Evolutionary conservation across 352 stramenopile species (phyloP), one percentile per base, ranked within the genome.

Genomic region (Saprolegnia parasitica): DNA sequence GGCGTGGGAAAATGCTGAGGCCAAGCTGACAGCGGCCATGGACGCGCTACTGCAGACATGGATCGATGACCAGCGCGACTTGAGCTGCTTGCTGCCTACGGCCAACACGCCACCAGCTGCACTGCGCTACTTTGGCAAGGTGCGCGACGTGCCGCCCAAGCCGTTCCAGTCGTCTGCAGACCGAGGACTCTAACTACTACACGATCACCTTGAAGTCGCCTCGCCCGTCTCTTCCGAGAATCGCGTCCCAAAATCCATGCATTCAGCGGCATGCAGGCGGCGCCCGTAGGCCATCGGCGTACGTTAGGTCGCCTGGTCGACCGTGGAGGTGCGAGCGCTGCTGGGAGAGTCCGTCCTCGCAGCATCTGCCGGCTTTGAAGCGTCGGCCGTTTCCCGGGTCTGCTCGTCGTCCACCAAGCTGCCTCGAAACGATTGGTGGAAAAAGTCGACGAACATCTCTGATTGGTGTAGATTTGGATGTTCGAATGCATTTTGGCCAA

Each of bases 101-200:
- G 62, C 75, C 52, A 92, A 94, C 66, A 81, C 81, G 4, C 81
- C 83, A 4, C 81, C 81, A 10, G 81, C 86, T 29, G 84, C 84
- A 10, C 70, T 90, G 18, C 77, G 78, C 18, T 92, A 85, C 74
- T 90, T 89, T 56, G 79, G 79, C 21, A 73, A 57, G 0, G 81
- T 54, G n/a, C 73, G 76, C 15, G 66, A 79, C 0, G 56, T 86
- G 5, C 73, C 76, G 0, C 67, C 85, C 23, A 81, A 78, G 4
- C 78, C 83, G 0, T 93, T 91, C 42, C 75, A 78, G 47, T 87
- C 79, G 42, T 74, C 72, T 32, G 72, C 73, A 4, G 68, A 81
- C 9, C 74, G 74, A 26, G 10, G 21, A 56, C 49, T 26, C 29
- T 35, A 35, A 35, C 29, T 35, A 35, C 29, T 35, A 35, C 29